These are phyloP conservation scores for Penicillium nordicum DNA, from an alignment of 2,329 filamentous ascomycete genomes.

Conservation along the genomic window DNA sequence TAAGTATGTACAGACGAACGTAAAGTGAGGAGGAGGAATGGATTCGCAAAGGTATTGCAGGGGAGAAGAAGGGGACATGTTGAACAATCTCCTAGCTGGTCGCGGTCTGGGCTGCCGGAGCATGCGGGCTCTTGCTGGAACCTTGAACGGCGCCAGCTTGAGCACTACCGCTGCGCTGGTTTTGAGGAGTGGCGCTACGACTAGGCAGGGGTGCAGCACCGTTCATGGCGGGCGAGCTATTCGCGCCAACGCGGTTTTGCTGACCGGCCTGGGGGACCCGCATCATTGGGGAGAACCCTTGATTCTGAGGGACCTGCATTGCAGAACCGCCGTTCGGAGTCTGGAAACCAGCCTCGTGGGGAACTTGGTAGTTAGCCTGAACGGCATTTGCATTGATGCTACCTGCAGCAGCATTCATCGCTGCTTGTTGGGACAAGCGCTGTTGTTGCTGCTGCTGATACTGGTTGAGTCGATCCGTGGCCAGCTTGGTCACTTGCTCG, in stretches of 20 bases:
- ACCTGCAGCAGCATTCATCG: constrained; percentile 52
- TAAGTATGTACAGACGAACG: constrained; percentile 36
- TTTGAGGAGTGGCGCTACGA: constrained; percentile 46
- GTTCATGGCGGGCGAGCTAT: constrained; percentile 45
- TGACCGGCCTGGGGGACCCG: constrained; percentile 49
- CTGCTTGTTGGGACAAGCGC: constrained; percentile 48
- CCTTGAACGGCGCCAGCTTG: constrained; percentile 39
- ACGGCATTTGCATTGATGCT: constrained; percentile 34
- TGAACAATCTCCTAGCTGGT: constrained; percentile 26
- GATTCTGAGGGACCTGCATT: constrained; percentile 48
- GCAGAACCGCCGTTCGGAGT: constrained; percentile 33
- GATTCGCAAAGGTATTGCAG: background rate
- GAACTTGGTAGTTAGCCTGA: constrained; percentile 40
- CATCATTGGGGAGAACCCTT: constrained; percentile 54
- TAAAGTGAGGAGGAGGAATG: background rate
- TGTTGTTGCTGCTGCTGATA: constrained; percentile 49
- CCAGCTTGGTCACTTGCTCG: constrained; percentile 54
- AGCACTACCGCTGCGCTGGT: constrained; percentile 44
- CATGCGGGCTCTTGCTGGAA: constrained; percentile 42
- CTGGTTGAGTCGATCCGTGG: constrained; percentile 50
- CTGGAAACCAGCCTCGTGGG: constrained; percentile 39
- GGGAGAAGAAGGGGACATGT: background rate
- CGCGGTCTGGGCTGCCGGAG: constrained; percentile 42
- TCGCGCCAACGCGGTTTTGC: constrained; percentile 39
- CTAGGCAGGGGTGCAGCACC: constrained; percentile 42